Conservation (phyloP, 805 yeast genomes). For the Lachancea sp. region DNA sequence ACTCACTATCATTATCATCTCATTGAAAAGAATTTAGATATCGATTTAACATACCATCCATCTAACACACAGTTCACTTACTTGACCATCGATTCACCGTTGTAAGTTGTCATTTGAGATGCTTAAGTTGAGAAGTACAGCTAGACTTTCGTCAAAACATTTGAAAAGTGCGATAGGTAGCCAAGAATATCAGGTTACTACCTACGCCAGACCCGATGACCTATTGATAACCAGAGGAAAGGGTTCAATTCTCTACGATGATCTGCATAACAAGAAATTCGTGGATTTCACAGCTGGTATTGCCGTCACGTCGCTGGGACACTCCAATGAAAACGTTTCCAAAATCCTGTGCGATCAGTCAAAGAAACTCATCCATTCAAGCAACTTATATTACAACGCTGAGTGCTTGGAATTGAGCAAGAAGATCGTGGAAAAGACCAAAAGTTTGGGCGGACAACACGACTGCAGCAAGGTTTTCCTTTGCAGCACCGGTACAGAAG, state of each 20-base stretch:
- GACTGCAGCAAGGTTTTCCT: constrained; percentile 70
- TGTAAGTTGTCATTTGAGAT: not conserved
- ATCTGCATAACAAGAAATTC: constrained; percentile 62
- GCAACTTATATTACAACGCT: constrained; percentile 78
- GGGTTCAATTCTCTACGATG: constrained; percentile 77
- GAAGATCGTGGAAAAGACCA: constrained; percentile 63
- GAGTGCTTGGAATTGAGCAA: constrained; percentile 78
- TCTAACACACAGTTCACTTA: not conserved
- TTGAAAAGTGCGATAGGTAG: constrained; percentile 10
- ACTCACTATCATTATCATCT: too few relatives aligned
- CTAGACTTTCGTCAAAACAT: constrained; percentile 1
- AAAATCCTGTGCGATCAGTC: constrained; percentile 69
- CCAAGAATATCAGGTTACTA: constrained; percentile 48
- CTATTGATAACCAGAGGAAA: constrained; percentile 72
- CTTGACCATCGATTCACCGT: too few relatives aligned
- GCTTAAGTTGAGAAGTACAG: constrained; percentile 3
- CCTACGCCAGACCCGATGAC: constrained; percentile 68
- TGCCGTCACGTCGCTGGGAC: constrained; percentile 95
- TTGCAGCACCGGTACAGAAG: constrained; percentile 71
- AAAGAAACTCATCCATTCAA: constrained; percentile 65
- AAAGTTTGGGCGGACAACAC: constrained; percentile 68
- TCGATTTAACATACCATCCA: not conserved
- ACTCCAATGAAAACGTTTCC: constrained; percentile 68
- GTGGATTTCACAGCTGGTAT: constrained; percentile 94
- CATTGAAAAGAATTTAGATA: too few relatives aligned